phyloP scores from a whole-genome alignment of 192 early-diverging fungal species.

The Phlyctochytrium arcticum region DNA sequence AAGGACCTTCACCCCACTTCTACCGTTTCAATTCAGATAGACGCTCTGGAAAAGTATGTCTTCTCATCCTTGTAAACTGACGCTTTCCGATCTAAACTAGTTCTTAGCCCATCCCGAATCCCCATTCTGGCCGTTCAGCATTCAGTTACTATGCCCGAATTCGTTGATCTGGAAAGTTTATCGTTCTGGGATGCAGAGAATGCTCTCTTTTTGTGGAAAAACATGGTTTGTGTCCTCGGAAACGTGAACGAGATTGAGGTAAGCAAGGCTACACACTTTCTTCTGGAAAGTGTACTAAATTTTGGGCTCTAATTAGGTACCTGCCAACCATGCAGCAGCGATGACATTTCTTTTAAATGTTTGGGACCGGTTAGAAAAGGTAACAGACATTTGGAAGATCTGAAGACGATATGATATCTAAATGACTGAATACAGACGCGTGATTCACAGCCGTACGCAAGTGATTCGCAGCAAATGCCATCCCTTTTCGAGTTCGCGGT shows the following conservation, averaged over 20 bases:
- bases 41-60: no score
- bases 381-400: no score
- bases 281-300: not conserved
- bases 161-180: constrained; percentile 44
- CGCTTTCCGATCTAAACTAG: not conserved
- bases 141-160: constrained; percentile 34
- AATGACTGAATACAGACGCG: no score
- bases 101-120: constrained; percentile 12
- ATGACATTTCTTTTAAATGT: constrained; percentile 63
- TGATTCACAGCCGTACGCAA: constrained; percentile 53
- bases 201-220: constrained; percentile 67
- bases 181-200: constrained; percentile 37
- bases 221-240: constrained; percentile 71
- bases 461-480: constrained; percentile 44
- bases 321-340: constrained; percentile 58
- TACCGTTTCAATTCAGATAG: no score
- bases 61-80: not conserved
- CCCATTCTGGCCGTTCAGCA: not conserved
- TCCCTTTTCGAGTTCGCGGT: constrained; percentile 69
- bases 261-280: not conserved
- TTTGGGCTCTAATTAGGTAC: constrained; percentile 1
- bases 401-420: no score
- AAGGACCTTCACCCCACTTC: no score
- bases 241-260: constrained; percentile 68
- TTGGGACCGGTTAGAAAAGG: constrained; percentile 60